Evolutionary conservation across 2,329 filamentous ascomycete species (phyloP), one percentile per base, ranked within the genome.

Genomic region (Colletotrichum brevisporum): DNA sequence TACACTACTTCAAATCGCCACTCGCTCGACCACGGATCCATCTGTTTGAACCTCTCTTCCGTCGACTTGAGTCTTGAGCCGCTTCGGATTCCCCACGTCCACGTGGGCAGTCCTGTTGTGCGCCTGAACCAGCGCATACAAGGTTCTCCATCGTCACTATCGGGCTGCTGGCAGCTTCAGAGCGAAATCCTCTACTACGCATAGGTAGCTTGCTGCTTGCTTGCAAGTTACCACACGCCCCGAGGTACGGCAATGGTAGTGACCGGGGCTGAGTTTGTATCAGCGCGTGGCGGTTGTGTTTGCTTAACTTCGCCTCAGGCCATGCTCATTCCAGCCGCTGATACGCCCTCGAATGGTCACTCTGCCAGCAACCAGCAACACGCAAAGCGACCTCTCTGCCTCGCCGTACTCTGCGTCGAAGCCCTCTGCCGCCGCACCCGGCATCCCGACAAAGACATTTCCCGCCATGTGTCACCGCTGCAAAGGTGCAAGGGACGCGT

Each of bases 401-500:
- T 21, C 12, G 45, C 9, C n/a, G 15, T 50, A 10, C 6, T 36
- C 31, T 36, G 13, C 57, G 36, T 10, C 47, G 51, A 52, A 13
- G 15, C 60, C 47, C 31, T 9, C 10, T 63, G 27, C 26, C 51
- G 56, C 56, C 36, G 55, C 62, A 56, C 55, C 31, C 56, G 62
- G 50, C 48, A 58, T 24, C 53, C 39, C 21, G 53, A 48, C 43
- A 65, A 55, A 59, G 50, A 59, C 24, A 48, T 56, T 47, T 54
- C 36, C 43, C 27, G 24, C 50, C 43, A 27, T 41, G 36, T 50
- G 45, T 51, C 24, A 61, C 62, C 36, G 36, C 62, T 58, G 27
- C 21, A 39, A 58, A 58, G 45, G 58, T 67, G 62, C 55, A 69
- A 69, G 67, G 62, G 67, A 26, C 50, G 56, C 63, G 41, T 55